A percentile compares a stretch with the other conserved stretches of the same genome.
Evolutionary conservation across 495 filamentous ascomycete species (phyloP).

Genomic region (Aspergillus biplanus): DNA sequence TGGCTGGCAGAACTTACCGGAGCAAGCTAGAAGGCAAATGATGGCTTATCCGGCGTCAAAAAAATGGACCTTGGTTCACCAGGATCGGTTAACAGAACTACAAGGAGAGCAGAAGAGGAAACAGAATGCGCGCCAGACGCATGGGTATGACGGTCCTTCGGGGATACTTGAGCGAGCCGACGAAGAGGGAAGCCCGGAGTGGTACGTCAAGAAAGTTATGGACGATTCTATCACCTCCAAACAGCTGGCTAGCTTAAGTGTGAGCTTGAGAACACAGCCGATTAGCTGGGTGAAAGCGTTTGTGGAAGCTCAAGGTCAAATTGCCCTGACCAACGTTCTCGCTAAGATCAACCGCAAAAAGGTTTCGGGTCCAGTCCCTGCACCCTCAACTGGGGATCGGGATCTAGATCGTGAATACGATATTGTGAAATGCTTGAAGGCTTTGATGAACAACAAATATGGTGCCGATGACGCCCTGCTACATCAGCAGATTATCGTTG

Average conservation of each 20-base stretch:
- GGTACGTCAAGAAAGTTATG: conserved; percentile 97
- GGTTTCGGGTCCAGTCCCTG: conserved; percentile 69
- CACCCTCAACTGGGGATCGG: conserved; percentile 71
- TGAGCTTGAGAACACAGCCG: conserved; percentile 92
- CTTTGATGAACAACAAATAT: conserved; percentile 98
- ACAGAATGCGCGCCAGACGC: conserved; percentile 66
- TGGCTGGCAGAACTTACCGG: conserved; percentile 95
- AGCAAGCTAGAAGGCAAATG: conserved; percentile 94
- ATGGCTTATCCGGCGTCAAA: conserved; percentile 88
- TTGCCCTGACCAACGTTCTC: conserved; percentile 93
- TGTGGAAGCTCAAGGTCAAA: conserved; percentile 95
- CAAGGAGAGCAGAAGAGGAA: conserved; percentile 92
- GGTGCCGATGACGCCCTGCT: conserved; percentile 95
- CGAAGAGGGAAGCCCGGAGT: conserved; percentile 95
- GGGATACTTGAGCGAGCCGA: conserved; percentile 73
- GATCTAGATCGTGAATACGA: conserved; percentile 96
- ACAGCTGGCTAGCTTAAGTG: conserved; percentile 86
- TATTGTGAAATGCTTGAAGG: conserved; percentile 96
- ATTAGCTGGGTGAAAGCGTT: conserved; percentile 96
- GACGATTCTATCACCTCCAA: conserved; percentile 92
- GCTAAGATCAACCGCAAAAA: conserved; percentile 89
- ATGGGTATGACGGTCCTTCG: conserved; percentile 64
- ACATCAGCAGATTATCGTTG: conserved; percentile 87
- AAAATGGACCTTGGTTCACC: conserved; percentile 97
- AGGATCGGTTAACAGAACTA: conserved; percentile 89